Evolutionary conservation across 2,329 filamentous ascomycete species (phyloP).

Genomic region (Pyricularia sp.): DNA sequence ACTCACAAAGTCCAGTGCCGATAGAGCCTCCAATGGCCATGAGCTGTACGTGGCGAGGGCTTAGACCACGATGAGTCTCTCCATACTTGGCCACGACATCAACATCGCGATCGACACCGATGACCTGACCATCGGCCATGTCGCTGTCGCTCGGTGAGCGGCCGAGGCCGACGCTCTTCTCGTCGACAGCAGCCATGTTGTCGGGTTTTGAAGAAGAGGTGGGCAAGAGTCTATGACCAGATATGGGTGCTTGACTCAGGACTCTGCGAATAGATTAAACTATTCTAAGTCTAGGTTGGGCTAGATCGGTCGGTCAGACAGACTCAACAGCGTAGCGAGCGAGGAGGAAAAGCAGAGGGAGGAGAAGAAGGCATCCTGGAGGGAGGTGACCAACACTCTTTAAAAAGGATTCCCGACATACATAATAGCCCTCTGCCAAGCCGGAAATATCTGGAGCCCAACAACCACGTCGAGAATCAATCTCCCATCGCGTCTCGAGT

Average conservation of each 20-base stretch:
- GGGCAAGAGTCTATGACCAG: neutral
- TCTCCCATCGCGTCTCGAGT: neutral
- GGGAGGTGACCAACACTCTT: neutral
- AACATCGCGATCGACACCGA: neutral
- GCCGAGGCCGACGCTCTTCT: constrained; percentile 2
- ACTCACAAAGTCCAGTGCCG: constrained; percentile 28
- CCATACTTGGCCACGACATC: constrained; percentile 1
- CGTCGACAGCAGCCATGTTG: neutral
- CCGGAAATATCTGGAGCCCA: neutral
- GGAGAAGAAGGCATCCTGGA: neutral
- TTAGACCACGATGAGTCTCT: constrained; percentile 14
- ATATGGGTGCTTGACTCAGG: neutral
- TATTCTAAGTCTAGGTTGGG: neutral
- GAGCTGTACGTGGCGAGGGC: constrained; percentile 31
- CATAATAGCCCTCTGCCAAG: too few species aligned
- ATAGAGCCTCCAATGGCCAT: constrained; percentile 36
- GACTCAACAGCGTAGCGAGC: neutral
- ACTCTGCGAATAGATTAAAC: neutral
- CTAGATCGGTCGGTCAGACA: neutral
- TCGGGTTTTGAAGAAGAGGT: neutral
- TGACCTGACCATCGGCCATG: neutral
- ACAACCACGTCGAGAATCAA: neutral
- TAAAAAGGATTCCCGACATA: neutral
- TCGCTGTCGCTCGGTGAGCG: neutral
- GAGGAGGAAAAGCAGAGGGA: neutral